Evolutionary conservation across 73 alveolate species (phyloP).

Genomic region (Paramecium caudatum): DNA sequence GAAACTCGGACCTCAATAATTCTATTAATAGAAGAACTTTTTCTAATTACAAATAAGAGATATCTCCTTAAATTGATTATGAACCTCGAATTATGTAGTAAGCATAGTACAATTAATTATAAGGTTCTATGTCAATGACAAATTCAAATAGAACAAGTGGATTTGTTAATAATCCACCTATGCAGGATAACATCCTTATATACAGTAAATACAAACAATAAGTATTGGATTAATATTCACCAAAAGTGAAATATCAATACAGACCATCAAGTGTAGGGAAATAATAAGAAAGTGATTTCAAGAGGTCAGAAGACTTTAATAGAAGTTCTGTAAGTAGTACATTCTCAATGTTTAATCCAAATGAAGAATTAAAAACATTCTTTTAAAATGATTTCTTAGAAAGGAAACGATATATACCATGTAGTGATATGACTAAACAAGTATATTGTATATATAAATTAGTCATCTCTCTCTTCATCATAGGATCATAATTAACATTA

Average conservation of each 20-base stretch:
- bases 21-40: constrained; percentile 2
- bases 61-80: constrained; percentile 47
- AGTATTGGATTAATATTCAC: constrained; percentile 9
- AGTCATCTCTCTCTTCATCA: not conserved
- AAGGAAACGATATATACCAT: constrained; percentile 29
- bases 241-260: not conserved
- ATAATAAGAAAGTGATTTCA: constrained; percentile 36
- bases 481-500: not conserved
- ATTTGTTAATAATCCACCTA: not conserved
- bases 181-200: not conserved
- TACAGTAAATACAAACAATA: constrained; percentile 27
- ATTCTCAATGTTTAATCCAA: constrained; percentile 60
- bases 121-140: constrained; percentile 51
- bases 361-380: constrained; percentile 58
- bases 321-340: constrained; percentile 63
- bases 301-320: constrained; percentile 27
- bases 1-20: not conserved
- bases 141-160: not conserved
- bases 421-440: constrained; percentile 5
- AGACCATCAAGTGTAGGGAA: constrained; percentile 44
- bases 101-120: not conserved
- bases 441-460: not conserved
- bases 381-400: constrained; percentile 63
- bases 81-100: not conserved
- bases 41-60: constrained; percentile 2